Base-by-base conservation (phyloP, 1,284 basidiomycete species). In the Trichosporon sp. region DNA sequence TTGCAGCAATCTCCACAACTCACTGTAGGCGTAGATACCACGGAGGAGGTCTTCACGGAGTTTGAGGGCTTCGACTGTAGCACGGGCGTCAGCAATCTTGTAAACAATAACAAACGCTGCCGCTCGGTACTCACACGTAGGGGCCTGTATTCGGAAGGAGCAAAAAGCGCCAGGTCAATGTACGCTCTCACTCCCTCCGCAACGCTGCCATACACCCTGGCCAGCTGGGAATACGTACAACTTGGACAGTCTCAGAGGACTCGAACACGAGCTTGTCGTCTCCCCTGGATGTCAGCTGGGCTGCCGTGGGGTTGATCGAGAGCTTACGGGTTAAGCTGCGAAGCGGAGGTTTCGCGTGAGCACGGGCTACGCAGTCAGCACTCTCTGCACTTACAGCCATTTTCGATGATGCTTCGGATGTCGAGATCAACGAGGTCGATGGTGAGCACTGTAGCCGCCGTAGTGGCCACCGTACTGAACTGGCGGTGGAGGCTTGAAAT, bases 21-120 rank as follows among this genome's bases (percentile, higher is more conserved):
- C 76, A 97, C 96, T 97, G 88, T 99, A 99, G 67, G 96, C 97
- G 84, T 99, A 99, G 85, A 99, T 95, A 77, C 97, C 97, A 73
- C 97, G 91, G 67, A 98, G 85, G 59, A 99, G 89, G 83, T 98
- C 95, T 84, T 96, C 94, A 86, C 98, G 98, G 79, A 99, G 85
- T 74, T 91, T 91, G 72, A 98, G 90, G 85, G 96, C 92, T 84
- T 98, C 96, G 84, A 96, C 95, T 69, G 91, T 61, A 71, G 70
- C 48, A 21, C 92, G 63, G 90, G 90, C 40, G 73, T 76, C 70
- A 74, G 76, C 68, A 46, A 70, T 32, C 8, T 14, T 14, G 43
- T 67, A 92, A 46, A 64, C 35, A 73, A 71, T 70, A 74, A 61
- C 31, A 59, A 56, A n/a, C 2, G 31, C 14, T 37, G 59, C 26